Percentiles rank a stretch among this genome's conserved stretches.
Evolutionary conservation across 805 yeast species (phyloP).

Genomic region (Metschnikowia koreensis): DNA sequence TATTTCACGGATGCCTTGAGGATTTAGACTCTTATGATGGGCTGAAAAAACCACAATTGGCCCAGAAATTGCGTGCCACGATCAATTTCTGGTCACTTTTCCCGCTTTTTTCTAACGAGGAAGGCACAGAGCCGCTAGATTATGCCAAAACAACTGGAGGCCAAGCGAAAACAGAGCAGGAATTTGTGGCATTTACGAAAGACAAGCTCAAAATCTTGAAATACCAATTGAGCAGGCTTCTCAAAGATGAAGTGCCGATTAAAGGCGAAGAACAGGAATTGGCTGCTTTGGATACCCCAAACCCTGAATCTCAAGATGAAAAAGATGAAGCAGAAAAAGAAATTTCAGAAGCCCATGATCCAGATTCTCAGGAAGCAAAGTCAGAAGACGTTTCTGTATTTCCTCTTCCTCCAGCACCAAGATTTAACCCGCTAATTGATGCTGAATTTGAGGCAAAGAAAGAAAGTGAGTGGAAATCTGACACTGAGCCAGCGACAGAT

Average conservation of each 20-base stretch:
- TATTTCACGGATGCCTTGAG: conserved; percentile 46
- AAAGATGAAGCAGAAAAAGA: not conserved
- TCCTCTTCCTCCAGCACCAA: not conserved
- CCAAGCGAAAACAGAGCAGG: conserved; percentile 60
- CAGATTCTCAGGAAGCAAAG: not conserved
- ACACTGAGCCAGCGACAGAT: too few relatives aligned
- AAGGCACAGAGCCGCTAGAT: conserved; percentile 26
- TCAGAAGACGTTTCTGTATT: not conserved
- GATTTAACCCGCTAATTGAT: not conserved
- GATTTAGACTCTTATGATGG: conserved; percentile 45
- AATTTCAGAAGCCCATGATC: not conserved
- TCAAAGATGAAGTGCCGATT: conserved; percentile 35
- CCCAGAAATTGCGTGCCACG: conserved; percentile 51
- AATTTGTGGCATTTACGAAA: conserved; percentile 45
- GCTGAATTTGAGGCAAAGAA: not conserved
- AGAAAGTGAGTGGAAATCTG: not conserved
- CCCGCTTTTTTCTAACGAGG: conserved; percentile 30
- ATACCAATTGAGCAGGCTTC: conserved; percentile 35
- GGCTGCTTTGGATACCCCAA: conserved; percentile 11
- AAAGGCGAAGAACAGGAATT: conserved; percentile 30
- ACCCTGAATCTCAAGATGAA: not conserved
- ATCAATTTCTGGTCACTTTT: conserved; percentile 52
- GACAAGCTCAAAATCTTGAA: conserved; percentile 53
- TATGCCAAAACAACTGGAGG: conserved; percentile 55
- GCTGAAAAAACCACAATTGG: conserved; percentile 44